A percentile compares a stretch with the other conserved stretches of the same genome.
These are phyloP conservation scores for Ammopiptanthus mongolicus DNA, from an alignment of 306 rosid genomes.

Conservation along the genomic window DNA sequence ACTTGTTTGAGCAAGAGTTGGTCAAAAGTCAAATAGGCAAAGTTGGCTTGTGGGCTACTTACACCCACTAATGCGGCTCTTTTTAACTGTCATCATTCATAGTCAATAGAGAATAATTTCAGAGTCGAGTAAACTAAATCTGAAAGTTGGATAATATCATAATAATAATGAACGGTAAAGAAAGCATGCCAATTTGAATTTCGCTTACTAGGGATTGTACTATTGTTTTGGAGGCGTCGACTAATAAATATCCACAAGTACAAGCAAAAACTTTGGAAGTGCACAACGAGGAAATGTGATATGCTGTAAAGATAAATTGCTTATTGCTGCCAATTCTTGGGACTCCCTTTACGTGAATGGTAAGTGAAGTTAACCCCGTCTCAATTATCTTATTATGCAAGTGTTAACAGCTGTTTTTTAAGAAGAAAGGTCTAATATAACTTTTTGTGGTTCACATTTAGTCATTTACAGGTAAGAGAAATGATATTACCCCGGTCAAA, in stretches of 20 bases:
- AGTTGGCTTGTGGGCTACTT: conserved; percentile 32
- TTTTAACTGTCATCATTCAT: conserved; percentile 28
- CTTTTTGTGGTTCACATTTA: conserved; percentile 2
- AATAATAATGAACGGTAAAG: conserved; percentile 22
- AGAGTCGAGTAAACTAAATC: background rate
- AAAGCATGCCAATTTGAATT: conserved; percentile 25
- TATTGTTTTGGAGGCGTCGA: conserved; percentile 25
- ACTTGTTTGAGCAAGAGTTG: background rate
- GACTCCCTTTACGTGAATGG: conserved; percentile 66
- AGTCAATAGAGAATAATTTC: conserved; percentile 29
- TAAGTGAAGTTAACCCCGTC: conserved; percentile 53
- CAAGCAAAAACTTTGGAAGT: conserved; percentile 25
- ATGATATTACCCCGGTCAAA: background rate
- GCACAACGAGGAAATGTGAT: conserved; percentile 23
- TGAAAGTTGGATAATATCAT: background rate
- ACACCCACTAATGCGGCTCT: conserved; percentile 37
- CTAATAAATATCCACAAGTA: conserved; percentile 13
- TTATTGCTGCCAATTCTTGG: conserved; percentile 40
- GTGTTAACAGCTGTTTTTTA: conserved; percentile 32
- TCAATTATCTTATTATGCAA: conserved; percentile 38
- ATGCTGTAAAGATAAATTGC: conserved; percentile 34
- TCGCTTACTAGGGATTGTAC: background rate
- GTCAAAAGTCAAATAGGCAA: conserved; percentile 34
- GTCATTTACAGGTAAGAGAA: background rate
- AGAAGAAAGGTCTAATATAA: background rate